phyloP scores from a whole-genome alignment of 2,329 filamentous ascomycete species.

The Pseudocercospora ulei region DNA sequence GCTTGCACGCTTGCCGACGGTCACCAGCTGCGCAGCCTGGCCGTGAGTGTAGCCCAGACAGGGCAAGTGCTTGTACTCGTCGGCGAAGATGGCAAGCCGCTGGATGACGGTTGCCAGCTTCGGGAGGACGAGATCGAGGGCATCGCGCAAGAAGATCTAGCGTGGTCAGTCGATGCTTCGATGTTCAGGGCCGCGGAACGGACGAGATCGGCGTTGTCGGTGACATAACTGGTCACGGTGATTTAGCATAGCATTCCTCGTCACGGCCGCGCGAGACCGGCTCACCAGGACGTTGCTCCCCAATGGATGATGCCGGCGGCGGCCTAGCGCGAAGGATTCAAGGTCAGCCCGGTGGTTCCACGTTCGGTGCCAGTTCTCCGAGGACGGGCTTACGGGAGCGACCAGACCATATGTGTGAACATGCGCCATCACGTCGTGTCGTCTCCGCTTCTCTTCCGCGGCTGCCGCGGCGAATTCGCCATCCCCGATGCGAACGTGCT shows the following conservation, averaged over 20 bases:
- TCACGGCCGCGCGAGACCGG: background rate
- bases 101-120: slow-evolving; percentile 71
- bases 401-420: slow-evolving; percentile 55
- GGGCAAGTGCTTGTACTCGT: slow-evolving; percentile 61
- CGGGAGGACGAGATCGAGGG: slow-evolving; percentile 62
- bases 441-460: slow-evolving; percentile 42
- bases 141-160: slow-evolving; percentile 61
- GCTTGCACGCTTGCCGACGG: slow-evolving; percentile 57
- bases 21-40: slow-evolving; percentile 50
- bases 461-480: slow-evolving; percentile 42
- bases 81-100: slow-evolving; percentile 62
- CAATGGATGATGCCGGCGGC: slow-evolving; percentile 77
- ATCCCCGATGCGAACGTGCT: slow-evolving; percentile 40
- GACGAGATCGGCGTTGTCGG: slow-evolving; percentile 62
- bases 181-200: background rate
- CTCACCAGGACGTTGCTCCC: slow-evolving; percentile 51
- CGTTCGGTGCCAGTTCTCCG: too few species aligned
- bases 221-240: slow-evolving; percentile 48
- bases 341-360: too few species aligned
- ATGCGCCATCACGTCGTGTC: slow-evolving; percentile 48
- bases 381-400: too few species aligned
- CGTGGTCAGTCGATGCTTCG: background rate
- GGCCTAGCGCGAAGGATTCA: too few species aligned
- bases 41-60: slow-evolving; percentile 69
- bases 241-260: slow-evolving; percentile 1